Evolutionary conservation across 331 rosid genomes (phyloP).

Genomic region (Acacia pycnantha): DNA sequence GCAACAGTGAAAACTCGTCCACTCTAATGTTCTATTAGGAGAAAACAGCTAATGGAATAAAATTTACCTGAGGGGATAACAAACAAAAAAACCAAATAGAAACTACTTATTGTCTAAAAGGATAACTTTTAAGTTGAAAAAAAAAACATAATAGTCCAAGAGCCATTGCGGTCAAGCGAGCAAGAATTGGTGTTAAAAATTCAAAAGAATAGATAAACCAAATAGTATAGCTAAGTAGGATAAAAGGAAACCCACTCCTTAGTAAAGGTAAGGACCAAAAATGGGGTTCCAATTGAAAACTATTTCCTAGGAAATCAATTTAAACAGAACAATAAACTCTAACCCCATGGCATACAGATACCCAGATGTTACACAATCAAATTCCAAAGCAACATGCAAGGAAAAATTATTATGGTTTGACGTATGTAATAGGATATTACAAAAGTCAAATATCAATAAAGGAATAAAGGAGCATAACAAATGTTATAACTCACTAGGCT

Average conservation of each 20-base stretch:
- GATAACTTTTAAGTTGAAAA: neutral
- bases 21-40: neutral
- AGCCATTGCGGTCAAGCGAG: conserved; percentile 17
- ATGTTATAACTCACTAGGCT: conserved; percentile 51
- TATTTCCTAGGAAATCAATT: neutral
- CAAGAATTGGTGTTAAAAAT: conserved; percentile 23
- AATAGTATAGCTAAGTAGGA: neutral
- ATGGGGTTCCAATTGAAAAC: too few species aligned
- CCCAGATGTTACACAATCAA: neutral
- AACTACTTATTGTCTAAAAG: neutral
- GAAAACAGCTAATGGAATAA: neutral
- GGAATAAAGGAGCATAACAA: neutral
- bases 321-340: neutral
- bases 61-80: neutral
- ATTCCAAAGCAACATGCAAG: neutral
- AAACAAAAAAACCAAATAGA: neutral
- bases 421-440: neutral
- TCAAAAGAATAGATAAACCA: neutral
- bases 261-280: neutral
- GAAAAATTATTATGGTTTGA: neutral
- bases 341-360: conserved; percentile 44
- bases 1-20: conserved; percentile 4
- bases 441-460: neutral
- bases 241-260: neutral
- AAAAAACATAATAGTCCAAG: neutral